Percentiles rank a stretch among this genome's conserved stretches.
phyloP scores from a whole-genome alignment of 192 early-diverging fungal species.

The Dissophora globulifera region DNA sequence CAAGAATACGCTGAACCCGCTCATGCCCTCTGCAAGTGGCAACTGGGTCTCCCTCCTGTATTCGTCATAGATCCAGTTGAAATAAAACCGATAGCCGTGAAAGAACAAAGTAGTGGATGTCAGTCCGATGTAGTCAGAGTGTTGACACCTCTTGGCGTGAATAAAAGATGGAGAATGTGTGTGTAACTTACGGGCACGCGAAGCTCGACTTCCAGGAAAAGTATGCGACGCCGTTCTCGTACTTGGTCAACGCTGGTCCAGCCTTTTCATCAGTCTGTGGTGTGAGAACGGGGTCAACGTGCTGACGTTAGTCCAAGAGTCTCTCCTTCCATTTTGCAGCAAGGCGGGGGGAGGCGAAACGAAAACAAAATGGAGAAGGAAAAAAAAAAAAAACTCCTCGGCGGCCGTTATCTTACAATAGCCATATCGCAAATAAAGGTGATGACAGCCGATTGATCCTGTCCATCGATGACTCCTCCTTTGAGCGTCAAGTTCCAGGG shows the following conservation, averaged over 20 bases:
- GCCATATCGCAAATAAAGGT: slow-evolving; percentile 43
- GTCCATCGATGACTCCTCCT: slow-evolving; percentile 25
- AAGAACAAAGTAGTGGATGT: too few relatives aligned
- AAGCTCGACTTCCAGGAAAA: slow-evolving; percentile 33
- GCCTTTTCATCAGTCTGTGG: slow-evolving; percentile 39
- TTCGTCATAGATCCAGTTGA: too few relatives aligned
- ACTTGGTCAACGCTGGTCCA: slow-evolving; percentile 14
- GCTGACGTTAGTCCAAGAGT: too few relatives aligned
- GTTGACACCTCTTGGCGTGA: too few relatives aligned
- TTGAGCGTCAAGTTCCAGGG: slow-evolving; percentile 50
- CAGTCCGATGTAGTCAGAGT: too few relatives aligned
- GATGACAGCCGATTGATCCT: slow-evolving; percentile 39
- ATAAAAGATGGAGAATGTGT: too few relatives aligned
- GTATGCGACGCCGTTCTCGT: slow-evolving; percentile 16
- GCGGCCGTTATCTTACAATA: slow-evolving; percentile 11
- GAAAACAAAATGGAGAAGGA: too few relatives aligned
- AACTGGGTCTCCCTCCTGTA: slow-evolving; percentile 1
- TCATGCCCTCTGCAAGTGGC: slow-evolving; percentile 29
- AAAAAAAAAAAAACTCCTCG: not conserved
- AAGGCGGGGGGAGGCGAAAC: too few relatives aligned
- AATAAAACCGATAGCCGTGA: too few relatives aligned
- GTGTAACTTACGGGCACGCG: slow-evolving; percentile 51
- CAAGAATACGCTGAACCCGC: slow-evolving; percentile 39
- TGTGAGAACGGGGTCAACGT: too few relatives aligned
- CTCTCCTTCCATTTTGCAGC: too few relatives aligned